Evolutionary conservation across 1,284 basidiomycete species (phyloP), one percentile per base, ranked within the genome.

Genomic region (Wallemia hederae): DNA sequence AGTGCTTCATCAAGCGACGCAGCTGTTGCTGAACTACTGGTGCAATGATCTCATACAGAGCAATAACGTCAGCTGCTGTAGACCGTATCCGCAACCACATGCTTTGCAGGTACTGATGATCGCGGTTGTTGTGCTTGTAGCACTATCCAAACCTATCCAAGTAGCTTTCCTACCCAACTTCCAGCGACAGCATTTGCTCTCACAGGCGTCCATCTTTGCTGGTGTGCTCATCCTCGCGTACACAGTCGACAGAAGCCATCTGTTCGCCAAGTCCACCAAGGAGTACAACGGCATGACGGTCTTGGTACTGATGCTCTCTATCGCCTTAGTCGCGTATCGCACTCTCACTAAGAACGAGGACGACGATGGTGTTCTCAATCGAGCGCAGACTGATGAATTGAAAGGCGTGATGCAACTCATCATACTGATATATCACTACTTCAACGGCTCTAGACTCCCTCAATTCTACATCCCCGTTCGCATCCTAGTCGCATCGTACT

Each of bases 331-430:
- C 11, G 70, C 75, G 11, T 66, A 87, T 34, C 71, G 70, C 7
- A 85, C 81, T 0, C 71, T 84, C 62, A 80, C 79, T 67, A 78
- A 77, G 24, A 76, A 74, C 25, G 82, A 84, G 65, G 85, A 83
- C 65, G 86, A 91, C 68, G 71, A 83, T 59, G 87, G 88, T 0
- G 85, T 89, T 70, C 72, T 91, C 65, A 90, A 88, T 66, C 76
- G 87, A 60, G 85, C 89, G 60, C 85, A 91, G 70, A 90, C 86
- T 0, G 86, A 92, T 66, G 87, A 92, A 71, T 89, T 85, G 85
- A 91, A 91, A 70, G 87, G 87, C 0, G 91, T 87, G 87, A 92
- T 92, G 87, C 87, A 91, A 87, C 85, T 90, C 65, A 80, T 77
- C 1, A 87, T 91, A 65, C 75, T 91, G 26, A 80, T 90, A 65